Conservation (phyloP, 2,329 filamentous ascomycete species). For the Scytalidium sp. region DNA sequence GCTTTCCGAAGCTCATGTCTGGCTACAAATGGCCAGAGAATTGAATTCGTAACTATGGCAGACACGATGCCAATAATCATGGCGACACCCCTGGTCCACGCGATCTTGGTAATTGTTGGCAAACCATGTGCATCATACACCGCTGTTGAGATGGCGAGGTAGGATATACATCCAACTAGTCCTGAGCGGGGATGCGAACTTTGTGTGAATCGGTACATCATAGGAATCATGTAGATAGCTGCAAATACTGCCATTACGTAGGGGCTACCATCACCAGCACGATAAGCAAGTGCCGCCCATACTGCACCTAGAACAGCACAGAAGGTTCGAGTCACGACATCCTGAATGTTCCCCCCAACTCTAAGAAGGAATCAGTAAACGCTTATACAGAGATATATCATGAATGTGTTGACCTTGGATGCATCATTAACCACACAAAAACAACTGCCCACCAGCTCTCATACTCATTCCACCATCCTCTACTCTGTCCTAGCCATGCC, state of each 20-base stretch:
- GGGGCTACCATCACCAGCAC: constrained; percentile 48
- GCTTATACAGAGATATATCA: not conserved
- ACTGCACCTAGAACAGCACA: constrained; percentile 49
- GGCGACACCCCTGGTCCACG: constrained; percentile 45
- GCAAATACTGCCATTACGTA: constrained; percentile 54
- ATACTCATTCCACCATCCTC: constrained; percentile 52
- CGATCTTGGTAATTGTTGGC: constrained; percentile 36
- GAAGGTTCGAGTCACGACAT: constrained; percentile 49
- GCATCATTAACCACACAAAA: constrained; percentile 55
- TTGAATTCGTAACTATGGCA: constrained; percentile 55
- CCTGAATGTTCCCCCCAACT: constrained; percentile 56
- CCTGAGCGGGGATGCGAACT: constrained; percentile 56
- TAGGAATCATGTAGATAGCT: constrained; percentile 55
- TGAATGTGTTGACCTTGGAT: constrained; percentile 36
- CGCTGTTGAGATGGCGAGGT: constrained; percentile 50
- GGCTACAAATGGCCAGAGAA: constrained; percentile 60
- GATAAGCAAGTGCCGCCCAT: constrained; percentile 52
- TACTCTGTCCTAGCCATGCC: constrained; percentile 44
- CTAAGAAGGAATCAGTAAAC: constrained; percentile 19
- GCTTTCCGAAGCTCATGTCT: constrained; percentile 55
- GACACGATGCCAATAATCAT: constrained; percentile 52
- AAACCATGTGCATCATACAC: constrained; percentile 22
- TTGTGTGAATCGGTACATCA: constrained; percentile 54
- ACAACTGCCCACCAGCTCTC: constrained; percentile 58
- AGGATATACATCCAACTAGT: constrained; percentile 54